These are phyloP conservation scores for Kwoniella botswanensis DNA, from an alignment of 768 basidiomycete species.

Conservation along the genomic window DNA sequence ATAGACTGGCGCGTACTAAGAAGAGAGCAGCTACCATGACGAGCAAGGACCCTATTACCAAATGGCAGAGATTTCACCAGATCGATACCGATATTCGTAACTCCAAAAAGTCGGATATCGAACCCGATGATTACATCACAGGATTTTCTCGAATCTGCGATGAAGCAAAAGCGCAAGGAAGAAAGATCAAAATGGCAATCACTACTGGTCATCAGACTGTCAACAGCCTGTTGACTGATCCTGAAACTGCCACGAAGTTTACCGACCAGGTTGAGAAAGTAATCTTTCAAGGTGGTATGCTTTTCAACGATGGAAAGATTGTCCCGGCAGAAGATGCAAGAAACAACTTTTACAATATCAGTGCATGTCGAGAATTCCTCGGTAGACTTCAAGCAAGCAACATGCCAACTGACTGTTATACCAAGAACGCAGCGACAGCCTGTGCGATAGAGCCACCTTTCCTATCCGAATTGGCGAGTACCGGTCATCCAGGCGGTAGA, in stretches of 20 bases:
- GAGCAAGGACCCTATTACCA: neutral
- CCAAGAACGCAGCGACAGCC: neutral
- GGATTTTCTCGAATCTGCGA: neutral
- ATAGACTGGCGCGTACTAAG: neutral
- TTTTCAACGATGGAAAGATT: neutral
- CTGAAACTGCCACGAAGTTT: neutral
- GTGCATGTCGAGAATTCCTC: neutral
- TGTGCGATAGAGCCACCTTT: neutral
- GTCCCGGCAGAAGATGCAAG: neutral
- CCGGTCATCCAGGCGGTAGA: neutral
- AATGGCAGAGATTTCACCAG: conserved; percentile 1
- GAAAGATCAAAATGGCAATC: neutral
- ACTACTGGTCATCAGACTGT: neutral
- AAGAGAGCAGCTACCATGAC: neutral
- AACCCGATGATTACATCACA: neutral
- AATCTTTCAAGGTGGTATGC: neutral
- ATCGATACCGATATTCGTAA: neutral
- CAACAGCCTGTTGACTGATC: neutral
- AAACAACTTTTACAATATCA: neutral
- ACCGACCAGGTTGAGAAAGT: neutral
- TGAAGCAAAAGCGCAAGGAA: neutral
- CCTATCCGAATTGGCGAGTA: neutral
- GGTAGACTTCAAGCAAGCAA: neutral
- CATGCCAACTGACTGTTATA: neutral
- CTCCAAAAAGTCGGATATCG: neutral